Conservation (phyloP, 2,329 filamentous ascomycete species). For the Rhynchosporium graminicola region DNA sequence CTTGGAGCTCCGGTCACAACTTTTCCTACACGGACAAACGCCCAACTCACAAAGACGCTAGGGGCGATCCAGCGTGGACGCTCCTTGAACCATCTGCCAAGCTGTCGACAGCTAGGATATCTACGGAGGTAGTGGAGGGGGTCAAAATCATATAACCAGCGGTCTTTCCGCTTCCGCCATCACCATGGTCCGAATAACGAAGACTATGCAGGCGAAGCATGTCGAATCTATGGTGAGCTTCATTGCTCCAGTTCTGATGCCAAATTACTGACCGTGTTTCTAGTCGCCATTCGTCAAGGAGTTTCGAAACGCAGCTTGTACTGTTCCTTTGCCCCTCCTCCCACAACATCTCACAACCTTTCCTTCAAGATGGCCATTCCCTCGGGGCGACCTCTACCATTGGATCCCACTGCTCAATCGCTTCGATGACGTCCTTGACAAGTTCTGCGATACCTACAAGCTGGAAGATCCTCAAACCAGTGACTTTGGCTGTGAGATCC, state of each 20-base stretch:
- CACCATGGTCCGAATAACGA: conserved; percentile 70
- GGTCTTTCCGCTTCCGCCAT: conserved; percentile 59
- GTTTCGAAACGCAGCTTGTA: conserved; percentile 72
- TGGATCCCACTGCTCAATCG: conserved; percentile 95
- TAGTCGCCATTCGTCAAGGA: conserved; percentile 86
- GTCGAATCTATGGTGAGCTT: conserved; percentile 63
- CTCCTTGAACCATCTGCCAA: conserved; percentile 39
- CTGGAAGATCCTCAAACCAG: conserved; percentile 76
- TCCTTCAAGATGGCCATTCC: conserved; percentile 90
- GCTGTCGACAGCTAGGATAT: conserved; percentile 34
- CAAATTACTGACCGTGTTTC: conserved; percentile 25
- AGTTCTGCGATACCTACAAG: conserved; percentile 78
- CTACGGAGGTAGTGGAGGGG: conserved; percentile 53
- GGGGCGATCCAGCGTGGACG: conserved; percentile 42
- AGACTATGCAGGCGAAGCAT: conserved; percentile 67
- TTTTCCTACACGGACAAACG: conserved; percentile 21
- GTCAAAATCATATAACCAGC: conserved; percentile 45
- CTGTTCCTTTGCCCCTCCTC: conserved; percentile 72
- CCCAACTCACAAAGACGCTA: conserved; percentile 18
- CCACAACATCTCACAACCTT: conserved; percentile 77
- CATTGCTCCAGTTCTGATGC: not conserved
- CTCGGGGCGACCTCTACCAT: conserved; percentile 93
- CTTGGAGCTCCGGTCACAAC: conserved; percentile 15
- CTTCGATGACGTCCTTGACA: conserved; percentile 85
- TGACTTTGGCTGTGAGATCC: conserved; percentile 68